Base-by-base conservation (phyloP, 305 asterid genomes). In the Lippia alba region DNA sequence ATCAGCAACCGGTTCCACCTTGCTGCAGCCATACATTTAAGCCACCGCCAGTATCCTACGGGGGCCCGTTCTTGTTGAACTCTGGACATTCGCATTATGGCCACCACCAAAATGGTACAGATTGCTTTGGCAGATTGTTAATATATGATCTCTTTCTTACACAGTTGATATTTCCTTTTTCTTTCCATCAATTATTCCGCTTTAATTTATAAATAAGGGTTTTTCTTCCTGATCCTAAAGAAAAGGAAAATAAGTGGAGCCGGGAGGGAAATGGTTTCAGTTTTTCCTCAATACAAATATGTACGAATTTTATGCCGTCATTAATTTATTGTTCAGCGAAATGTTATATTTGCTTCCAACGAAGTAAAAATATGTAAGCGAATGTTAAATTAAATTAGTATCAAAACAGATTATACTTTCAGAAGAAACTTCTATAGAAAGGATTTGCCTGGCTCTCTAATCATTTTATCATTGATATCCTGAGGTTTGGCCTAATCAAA, bases 11-110 rank as follows among this genome's bases (percentile, higher is more conserved):
- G 12, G 20, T 51, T 53, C 46, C 77, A 63, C 62, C 76, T 67
- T 53, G 75, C 72, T 46, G 57, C 67, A 55, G 74, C 76, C 74
- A 71, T 62, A 48, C 51, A 44, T 45, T 17, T 17, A 78, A 64
- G 39, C 60, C 75, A 59, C 78, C 66, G 70, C 70, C 63, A 56
- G 49, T 58, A 62, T 56, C 67, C 17, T 61, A 57, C 57, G 73
- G 53, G 33, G 51, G 70, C 66, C 66, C 56, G 14, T 53, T 69
- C 65, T 67, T 62, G 33, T 64, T 63, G 75, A 62, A 66, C 70
- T 48, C 48, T 64, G 59, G 66, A 56, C 74, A 48, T 61, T 64
- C 46, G 19, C 75, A 68, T 36, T 61, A 60, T 73, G 74, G 74
- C 24, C 72, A 67, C 44, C 66, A 60, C 65, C 78, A 59, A 15